Evolutionary conservation across 495 filamentous ascomycete genomes (phyloP).

Genomic region (Aspergillus baeticus): DNA sequence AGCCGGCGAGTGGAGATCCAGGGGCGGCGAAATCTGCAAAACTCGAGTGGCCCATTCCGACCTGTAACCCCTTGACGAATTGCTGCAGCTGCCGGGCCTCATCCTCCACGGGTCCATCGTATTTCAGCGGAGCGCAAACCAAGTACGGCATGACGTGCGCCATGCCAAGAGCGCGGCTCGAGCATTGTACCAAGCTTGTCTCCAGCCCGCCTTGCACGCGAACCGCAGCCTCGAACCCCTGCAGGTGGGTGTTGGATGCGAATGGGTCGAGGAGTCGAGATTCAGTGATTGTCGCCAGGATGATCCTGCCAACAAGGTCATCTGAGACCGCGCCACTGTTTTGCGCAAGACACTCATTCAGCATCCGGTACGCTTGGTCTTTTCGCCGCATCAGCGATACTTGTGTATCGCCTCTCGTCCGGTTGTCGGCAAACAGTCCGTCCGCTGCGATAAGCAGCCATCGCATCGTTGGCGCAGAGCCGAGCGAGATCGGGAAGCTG

Average conservation of each 20-base stretch:
- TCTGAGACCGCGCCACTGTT: neutral
- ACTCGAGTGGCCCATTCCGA: neutral
- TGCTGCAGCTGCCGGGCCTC: neutral
- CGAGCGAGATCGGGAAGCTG: slow-evolving; percentile 1
- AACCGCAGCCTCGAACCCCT: neutral
- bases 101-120: neutral
- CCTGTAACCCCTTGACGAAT: neutral
- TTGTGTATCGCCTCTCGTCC: neutral
- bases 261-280: neutral
- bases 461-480: neutral
- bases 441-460: slow-evolving; percentile 4
- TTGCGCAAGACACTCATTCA: neutral
- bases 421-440: neutral
- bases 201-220: neutral
- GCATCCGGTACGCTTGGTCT: neutral
- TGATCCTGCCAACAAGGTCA: neutral
- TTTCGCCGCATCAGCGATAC: neutral
- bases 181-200: neutral
- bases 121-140: neutral
- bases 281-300: neutral
- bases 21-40: neutral
- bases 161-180: neutral
- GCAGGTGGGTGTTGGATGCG: neutral
- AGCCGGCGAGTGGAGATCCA: neutral
- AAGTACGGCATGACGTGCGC: neutral